phyloP scores from a whole-genome alignment of 495 filamentous ascomycete species.

The Aspergillus taichungensis region DNA sequence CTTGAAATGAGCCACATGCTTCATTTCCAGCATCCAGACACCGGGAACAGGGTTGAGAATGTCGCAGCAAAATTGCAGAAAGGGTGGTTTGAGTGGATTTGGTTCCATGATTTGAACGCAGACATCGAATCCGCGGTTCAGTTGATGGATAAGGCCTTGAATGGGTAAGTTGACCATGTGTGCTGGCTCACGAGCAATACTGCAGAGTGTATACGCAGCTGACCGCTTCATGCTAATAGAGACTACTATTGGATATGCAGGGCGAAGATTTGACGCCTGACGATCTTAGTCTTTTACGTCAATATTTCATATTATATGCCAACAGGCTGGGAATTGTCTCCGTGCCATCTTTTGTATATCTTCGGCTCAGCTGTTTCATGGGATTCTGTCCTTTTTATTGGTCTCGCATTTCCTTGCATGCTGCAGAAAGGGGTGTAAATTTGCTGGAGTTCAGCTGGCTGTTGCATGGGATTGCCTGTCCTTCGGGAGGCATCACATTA shows the following conservation, averaged over 20 bases:
- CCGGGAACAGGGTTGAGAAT: neutral
- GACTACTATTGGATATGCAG: no score
- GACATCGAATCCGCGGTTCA: neutral
- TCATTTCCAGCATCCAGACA: neutral
- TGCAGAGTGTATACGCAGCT: slow-evolving; percentile 1
- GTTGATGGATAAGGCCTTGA: neutral
- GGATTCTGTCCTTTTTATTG: neutral
- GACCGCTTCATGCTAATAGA: slow-evolving; percentile 2
- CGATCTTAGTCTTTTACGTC: no score
- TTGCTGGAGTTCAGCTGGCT: no score
- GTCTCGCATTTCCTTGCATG: slow-evolving; percentile 1
- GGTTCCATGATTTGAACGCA: neutral
- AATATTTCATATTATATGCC: no score
- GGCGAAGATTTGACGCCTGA: no score
- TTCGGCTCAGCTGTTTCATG: no score
- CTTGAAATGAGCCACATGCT: neutral
- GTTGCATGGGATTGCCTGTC: no score
- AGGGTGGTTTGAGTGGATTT: neutral
- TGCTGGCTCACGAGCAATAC: no score
- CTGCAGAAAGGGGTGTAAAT: no score
- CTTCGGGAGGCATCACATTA: no score
- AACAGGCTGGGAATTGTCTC: neutral
- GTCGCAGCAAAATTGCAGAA: neutral
- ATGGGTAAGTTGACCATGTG: neutral
- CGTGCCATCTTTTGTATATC: no score